Conservation (phyloP, 1,139 yeast genomes). For the Protomyces lactucae-debilis region DNA sequence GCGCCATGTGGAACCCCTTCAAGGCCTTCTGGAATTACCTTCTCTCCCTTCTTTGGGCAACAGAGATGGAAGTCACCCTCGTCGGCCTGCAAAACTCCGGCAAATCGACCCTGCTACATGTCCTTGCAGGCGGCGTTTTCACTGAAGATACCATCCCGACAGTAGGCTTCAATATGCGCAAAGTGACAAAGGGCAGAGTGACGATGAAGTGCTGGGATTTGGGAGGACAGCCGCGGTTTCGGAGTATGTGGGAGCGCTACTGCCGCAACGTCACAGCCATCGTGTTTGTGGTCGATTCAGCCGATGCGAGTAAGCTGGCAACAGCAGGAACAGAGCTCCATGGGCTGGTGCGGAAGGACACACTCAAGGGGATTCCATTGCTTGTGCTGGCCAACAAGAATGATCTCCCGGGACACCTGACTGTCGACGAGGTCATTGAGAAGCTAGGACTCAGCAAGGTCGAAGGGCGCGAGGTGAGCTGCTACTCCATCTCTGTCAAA, state of each 20-base stretch:
- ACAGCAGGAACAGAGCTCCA: slow-evolving; percentile 40
- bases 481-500: slow-evolving; percentile 44
- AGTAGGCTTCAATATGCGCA: slow-evolving; percentile 43
- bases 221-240: slow-evolving; percentile 44
- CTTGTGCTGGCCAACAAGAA: slow-evolving; percentile 43
- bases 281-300: slow-evolving; percentile 42
- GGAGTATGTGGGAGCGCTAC: slow-evolving; percentile 45
- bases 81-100: slow-evolving; percentile 45
- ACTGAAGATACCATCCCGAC: slow-evolving; percentile 43
- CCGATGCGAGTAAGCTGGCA: slow-evolving; percentile 38
- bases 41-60: slow-evolving; percentile 16
- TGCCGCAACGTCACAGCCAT: slow-evolving; percentile 43
- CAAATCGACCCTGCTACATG: slow-evolving; percentile 41
- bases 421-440: slow-evolving; percentile 40
- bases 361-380: slow-evolving; percentile 41
- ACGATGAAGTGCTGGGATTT: slow-evolving; percentile 45
- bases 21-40: slow-evolving; percentile 19
- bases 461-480: slow-evolving; percentile 40
- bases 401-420: slow-evolving; percentile 38
- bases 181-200: slow-evolving; percentile 41
- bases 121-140: slow-evolving; percentile 40
- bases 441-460: slow-evolving; percentile 39
- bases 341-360: slow-evolving; percentile 37
- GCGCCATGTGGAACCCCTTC: slow-evolving; percentile 21
- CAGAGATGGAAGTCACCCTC: slow-evolving; percentile 41